Evolutionary conservation across 2,329 filamentous ascomycete genomes (phyloP).

Genomic region (Epichloe gansuensis): DNA sequence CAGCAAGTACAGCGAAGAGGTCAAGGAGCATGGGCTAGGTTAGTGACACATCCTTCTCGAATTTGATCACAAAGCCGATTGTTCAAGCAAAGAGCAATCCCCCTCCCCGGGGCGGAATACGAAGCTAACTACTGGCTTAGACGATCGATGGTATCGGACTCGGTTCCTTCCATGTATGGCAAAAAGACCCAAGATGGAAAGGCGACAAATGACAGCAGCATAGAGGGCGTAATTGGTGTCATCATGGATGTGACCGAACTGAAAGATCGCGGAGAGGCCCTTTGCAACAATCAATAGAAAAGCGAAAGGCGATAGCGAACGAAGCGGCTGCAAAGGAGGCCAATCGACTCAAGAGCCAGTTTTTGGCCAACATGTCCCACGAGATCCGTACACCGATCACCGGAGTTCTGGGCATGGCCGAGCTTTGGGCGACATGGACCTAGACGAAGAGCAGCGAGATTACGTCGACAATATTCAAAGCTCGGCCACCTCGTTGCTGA

Average conservation of each 20-base stretch:
- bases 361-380: conserved; percentile 72
- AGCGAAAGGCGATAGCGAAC: conserved; percentile 58
- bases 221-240: conserved; percentile 67
- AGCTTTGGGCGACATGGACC: conserved; percentile 57
- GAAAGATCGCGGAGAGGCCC: conserved; percentile 49
- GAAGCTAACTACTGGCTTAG: conserved; percentile 18
- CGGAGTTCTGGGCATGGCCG: conserved; percentile 70
- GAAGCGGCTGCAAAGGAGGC: conserved; percentile 71
- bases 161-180: conserved; percentile 52
- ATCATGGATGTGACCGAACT: conserved; percentile 70
- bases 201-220: conserved; percentile 30
- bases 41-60: conserved; percentile 11
- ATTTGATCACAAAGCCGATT: too few species aligned
- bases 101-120: too few species aligned
- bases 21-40: conserved; percentile 50
- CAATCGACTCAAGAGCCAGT: conserved; percentile 67
- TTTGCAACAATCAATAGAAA: conserved; percentile 57
- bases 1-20: conserved; percentile 47
- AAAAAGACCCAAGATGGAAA: conserved; percentile 42
- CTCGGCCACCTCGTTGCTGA: conserved; percentile 69
- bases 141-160: conserved; percentile 57
- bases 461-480: conserved; percentile 68
- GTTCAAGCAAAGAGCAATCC: background rate
- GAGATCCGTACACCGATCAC: conserved; percentile 70
- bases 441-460: conserved; percentile 60